phyloP scores from a whole-genome alignment of 2,329 filamentous ascomycete genomes.

The Cordyceps sp. region DNA sequence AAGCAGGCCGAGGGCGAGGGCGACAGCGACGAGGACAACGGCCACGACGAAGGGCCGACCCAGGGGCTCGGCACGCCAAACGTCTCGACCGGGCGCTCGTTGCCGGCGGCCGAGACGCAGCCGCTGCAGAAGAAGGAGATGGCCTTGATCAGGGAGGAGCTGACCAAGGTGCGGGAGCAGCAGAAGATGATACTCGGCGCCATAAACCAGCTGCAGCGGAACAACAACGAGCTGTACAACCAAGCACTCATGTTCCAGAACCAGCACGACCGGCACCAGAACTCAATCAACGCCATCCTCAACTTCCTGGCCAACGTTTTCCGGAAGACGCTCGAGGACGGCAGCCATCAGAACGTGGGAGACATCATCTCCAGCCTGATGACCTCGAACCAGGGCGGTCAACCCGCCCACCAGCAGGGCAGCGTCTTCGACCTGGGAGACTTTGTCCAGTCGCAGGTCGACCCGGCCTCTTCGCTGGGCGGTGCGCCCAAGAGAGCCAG shows the following conservation, averaged over 20 bases:
- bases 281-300: slow-evolving; percentile 96
- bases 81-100: slow-evolving; percentile 11
- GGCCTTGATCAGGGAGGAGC: slow-evolving; percentile 58
- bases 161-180: slow-evolving; percentile 68
- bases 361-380: slow-evolving; percentile 72
- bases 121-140: slow-evolving; percentile 56
- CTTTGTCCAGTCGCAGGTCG: slow-evolving; percentile 31
- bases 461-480: slow-evolving; percentile 18
- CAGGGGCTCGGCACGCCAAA: slow-evolving; percentile 7
- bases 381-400: slow-evolving; percentile 30
- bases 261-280: slow-evolving; percentile 91
- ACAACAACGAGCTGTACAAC: slow-evolving; percentile 76
- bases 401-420: slow-evolving; percentile 26
- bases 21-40: slow-evolving; percentile 39
- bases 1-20: slow-evolving; percentile 55
- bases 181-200: slow-evolving; percentile 74
- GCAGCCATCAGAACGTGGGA: slow-evolving; percentile 56
- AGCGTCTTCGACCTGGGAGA: slow-evolving; percentile 47
- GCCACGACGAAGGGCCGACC: slow-evolving; percentile 20
- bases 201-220: slow-evolving; percentile 63
- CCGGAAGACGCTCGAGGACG: slow-evolving; percentile 77
- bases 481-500: slow-evolving; percentile 32
- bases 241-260: slow-evolving; percentile 81
- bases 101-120: slow-evolving; percentile 27
- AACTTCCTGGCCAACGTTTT: slow-evolving; percentile 96